Evolutionary conservation across 2,329 filamentous ascomycete genomes (phyloP).

Genomic region (Calonectria hongkongensis): DNA sequence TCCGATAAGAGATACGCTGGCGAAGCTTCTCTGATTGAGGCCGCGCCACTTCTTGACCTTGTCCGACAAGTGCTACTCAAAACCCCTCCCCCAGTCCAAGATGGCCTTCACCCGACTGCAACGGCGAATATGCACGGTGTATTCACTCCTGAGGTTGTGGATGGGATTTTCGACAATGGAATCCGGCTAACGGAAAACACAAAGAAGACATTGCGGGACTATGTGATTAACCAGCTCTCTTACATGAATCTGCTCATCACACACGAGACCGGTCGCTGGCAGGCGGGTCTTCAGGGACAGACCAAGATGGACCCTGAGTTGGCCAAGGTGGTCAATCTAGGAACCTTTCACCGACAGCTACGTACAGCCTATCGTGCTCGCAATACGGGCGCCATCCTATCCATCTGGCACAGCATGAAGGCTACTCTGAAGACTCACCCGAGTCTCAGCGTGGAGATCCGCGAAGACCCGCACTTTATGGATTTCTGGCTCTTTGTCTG

Average conservation of each 20-base stretch:
- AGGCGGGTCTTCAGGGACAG: constrained; percentile 29
- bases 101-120: constrained; percentile 7
- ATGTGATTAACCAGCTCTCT: constrained; percentile 57
- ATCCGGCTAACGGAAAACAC: constrained; percentile 45
- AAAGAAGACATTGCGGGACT: constrained; percentile 39
- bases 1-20: constrained; percentile 53
- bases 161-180: constrained; percentile 43
- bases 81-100: background rate
- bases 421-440: constrained; percentile 51
- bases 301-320: constrained; percentile 29
- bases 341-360: constrained; percentile 55
- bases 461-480: constrained; percentile 59
- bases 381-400: constrained; percentile 55
- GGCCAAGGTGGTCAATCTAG: constrained; percentile 35
- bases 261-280: constrained; percentile 51
- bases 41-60: constrained; percentile 57
- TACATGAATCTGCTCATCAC: constrained; percentile 50
- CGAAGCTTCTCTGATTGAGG: constrained; percentile 35
- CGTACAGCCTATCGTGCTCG: constrained; percentile 55
- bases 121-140: constrained; percentile 28
- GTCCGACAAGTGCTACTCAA: constrained; percentile 49
- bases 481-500: constrained; percentile 64
- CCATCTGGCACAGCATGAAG: constrained; percentile 60
- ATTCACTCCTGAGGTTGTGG: constrained; percentile 48
- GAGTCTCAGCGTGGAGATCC: constrained; percentile 54